Conservation (phyloP, 768 basidiomycete genomes). For the Suillus paluster region DNA sequence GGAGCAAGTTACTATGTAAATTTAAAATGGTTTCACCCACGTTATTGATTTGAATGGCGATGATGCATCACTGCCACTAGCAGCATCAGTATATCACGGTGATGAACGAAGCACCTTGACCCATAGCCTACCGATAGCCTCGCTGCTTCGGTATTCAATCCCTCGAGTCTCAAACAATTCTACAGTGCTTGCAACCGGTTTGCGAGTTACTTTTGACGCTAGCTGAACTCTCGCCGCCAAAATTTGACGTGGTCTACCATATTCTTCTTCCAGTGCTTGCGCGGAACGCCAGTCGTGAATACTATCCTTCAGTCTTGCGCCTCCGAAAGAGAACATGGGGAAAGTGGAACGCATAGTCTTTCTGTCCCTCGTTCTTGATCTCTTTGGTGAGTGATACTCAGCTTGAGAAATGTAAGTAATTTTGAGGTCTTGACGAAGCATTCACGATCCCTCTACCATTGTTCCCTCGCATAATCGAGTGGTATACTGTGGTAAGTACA, state of each 20-base stretch:
- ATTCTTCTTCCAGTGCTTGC: not conserved
- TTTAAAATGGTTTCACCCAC: not conserved
- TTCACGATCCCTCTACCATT: constrained; percentile 96
- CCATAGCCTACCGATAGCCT: not conserved
- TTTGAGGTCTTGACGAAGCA: constrained; percentile 49
- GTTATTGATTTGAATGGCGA: too few relatives aligned
- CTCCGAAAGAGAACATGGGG: constrained; percentile 45
- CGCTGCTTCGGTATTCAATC: not conserved
- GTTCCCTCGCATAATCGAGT: constrained; percentile 96
- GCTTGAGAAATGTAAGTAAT: not conserved
- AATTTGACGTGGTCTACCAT: not conserved
- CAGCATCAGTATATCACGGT: too few relatives aligned
- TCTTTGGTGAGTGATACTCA: constrained; percentile 57
- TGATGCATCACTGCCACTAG: too few relatives aligned
- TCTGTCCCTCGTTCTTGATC: constrained; percentile 86
- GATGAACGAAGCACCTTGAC: not conserved
- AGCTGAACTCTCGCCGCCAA: not conserved
- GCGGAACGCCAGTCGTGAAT: not conserved
- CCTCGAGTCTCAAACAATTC: not conserved
- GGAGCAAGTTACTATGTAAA: not conserved
- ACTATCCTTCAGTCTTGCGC: not conserved
- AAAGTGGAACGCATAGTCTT: constrained; percentile 86
- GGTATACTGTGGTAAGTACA: constrained; percentile 73
- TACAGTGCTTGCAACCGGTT: not conserved
- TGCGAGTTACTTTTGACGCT: not conserved